These are phyloP conservation scores for Sphagnum tenellum DNA, from an alignment of 225 moss, liverwort and hornwort species.

Conservation along the genomic window DNA sequence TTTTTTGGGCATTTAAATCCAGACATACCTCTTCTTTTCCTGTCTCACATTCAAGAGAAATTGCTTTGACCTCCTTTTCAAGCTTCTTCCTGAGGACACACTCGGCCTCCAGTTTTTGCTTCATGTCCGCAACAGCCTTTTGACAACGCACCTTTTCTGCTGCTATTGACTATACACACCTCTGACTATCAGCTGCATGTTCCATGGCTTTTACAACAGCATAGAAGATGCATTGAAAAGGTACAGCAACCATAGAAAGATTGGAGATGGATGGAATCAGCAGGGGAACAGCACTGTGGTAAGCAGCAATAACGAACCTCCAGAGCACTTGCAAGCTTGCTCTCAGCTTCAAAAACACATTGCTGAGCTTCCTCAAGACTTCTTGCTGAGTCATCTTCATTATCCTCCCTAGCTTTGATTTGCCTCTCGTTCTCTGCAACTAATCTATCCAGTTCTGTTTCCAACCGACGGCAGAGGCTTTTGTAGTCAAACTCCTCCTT, in stretches of 20 bases:
- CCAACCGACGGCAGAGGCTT: constrained; percentile 86
- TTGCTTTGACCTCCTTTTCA: constrained; percentile 49
- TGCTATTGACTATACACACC: constrained; percentile 34
- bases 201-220: neutral
- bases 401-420: constrained; percentile 64
- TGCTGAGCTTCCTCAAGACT: constrained; percentile 64
- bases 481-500: constrained; percentile 99
- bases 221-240: neutral
- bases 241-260: too few relatives aligned
- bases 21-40: constrained; percentile 33
- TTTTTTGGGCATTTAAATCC: too few relatives aligned
- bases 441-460: constrained; percentile 85
- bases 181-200: neutral
- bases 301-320: constrained; percentile 23
- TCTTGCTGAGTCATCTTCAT: constrained; percentile 71
- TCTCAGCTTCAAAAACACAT: constrained; percentile 62
- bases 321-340: constrained; percentile 47
- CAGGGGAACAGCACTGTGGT: neutral
- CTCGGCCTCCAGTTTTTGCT: constrained; percentile 66
- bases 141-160: constrained; percentile 42
- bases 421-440: constrained; percentile 94
- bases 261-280: neutral
- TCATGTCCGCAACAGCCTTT: constrained; percentile 49
- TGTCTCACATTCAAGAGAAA: constrained; percentile 29
- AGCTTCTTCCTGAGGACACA: constrained; percentile 53